Evolutionary conservation across 352 stramenopile genomes (phyloP).

Genomic region (Globisporangium cystogenes): DNA sequence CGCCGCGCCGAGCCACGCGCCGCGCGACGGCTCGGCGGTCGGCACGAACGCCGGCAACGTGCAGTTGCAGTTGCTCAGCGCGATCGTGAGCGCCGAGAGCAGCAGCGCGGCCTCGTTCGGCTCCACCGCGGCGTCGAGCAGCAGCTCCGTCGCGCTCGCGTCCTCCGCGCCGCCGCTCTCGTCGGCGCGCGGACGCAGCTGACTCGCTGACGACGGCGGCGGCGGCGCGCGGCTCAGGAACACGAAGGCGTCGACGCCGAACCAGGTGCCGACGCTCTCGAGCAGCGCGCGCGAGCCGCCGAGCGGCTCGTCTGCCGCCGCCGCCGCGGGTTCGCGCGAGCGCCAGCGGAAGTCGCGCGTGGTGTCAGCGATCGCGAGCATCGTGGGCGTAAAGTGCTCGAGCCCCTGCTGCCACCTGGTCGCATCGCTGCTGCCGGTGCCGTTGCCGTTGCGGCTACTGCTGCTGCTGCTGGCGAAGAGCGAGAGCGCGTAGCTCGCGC

Average conservation of each 20-base stretch:
- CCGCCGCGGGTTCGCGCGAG: constrained; percentile 3
- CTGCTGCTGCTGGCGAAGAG: not conserved
- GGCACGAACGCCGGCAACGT: constrained; percentile 76
- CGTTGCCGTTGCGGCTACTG: not conserved
- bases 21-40: constrained; percentile 41
- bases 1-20: constrained; percentile 60
- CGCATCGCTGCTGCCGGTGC: not conserved
- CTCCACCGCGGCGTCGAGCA: constrained; percentile 33
- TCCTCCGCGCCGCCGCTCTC: not conserved
- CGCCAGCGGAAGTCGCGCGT: constrained; percentile 37
- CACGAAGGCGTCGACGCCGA: constrained; percentile 69
- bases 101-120: constrained; percentile 60
- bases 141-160: not conserved
- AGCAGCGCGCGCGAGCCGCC: constrained; percentile 26
- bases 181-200: no score
- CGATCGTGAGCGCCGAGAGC: constrained; percentile 65
- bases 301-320: not conserved
- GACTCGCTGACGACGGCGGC: no score
- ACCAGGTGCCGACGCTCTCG: constrained; percentile 50
- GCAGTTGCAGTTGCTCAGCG: constrained; percentile 77
- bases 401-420: constrained; percentile 53
- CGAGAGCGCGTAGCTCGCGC: not conserved
- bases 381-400: constrained; percentile 78
- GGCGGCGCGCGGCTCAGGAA: constrained; percentile 39
- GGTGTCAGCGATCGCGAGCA: constrained; percentile 58